These are phyloP conservation scores for Fusarium virguliforme DNA, from an alignment of 2,329 filamentous ascomycete species.

Conservation along the genomic window DNA sequence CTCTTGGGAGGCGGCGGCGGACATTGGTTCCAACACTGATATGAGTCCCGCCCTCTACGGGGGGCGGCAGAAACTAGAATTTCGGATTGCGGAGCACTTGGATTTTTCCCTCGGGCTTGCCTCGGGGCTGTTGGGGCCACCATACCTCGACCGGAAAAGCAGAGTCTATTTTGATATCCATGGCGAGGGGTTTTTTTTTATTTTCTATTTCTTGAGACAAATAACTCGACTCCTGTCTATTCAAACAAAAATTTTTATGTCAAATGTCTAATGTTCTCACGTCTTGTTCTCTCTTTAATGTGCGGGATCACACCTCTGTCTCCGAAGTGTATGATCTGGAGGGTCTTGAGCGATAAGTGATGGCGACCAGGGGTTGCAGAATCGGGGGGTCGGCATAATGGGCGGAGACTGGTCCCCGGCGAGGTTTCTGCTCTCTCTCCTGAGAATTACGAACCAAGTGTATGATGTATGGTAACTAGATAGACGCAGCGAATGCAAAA, in stretches of 20 bases:
- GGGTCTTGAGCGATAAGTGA: slow-evolving; percentile 27
- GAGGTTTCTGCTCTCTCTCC: slow-evolving; percentile 14
- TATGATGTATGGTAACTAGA: slow-evolving; percentile 37
- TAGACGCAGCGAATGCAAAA: slow-evolving; percentile 35
- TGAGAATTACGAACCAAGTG: slow-evolving; percentile 39
- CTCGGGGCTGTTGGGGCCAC: slow-evolving; percentile 50
- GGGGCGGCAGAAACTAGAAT: slow-evolving; percentile 50
- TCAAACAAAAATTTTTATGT: slow-evolving; percentile 39
- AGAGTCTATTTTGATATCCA: slow-evolving; percentile 45
- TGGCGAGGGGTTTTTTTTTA: slow-evolving; percentile 29
- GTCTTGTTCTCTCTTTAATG: slow-evolving; percentile 20
- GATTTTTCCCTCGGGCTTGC: slow-evolving; percentile 53
- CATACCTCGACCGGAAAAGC: slow-evolving; percentile 47
- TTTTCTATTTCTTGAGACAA: slow-evolving; percentile 31
- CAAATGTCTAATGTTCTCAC: slow-evolving; percentile 31
- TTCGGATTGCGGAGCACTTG: slow-evolving; percentile 52
- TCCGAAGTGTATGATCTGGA: slow-evolving; percentile 1
- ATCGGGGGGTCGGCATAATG: slow-evolving; percentile 16
- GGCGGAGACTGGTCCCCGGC: neutral
- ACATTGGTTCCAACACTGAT: slow-evolving; percentile 20
- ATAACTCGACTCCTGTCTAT: slow-evolving; percentile 50
- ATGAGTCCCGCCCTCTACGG: slow-evolving; percentile 29
- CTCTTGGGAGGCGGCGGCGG: slow-evolving; percentile 34
- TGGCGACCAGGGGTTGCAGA: slow-evolving; percentile 26
- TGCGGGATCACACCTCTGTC: slow-evolving; percentile 32